A percentile compares a stretch with the other conserved stretches of the same genome.
Evolutionary conservation across 352 stramenopile genomes (phyloP).

Genomic region (Pythium graminicola): DNA sequence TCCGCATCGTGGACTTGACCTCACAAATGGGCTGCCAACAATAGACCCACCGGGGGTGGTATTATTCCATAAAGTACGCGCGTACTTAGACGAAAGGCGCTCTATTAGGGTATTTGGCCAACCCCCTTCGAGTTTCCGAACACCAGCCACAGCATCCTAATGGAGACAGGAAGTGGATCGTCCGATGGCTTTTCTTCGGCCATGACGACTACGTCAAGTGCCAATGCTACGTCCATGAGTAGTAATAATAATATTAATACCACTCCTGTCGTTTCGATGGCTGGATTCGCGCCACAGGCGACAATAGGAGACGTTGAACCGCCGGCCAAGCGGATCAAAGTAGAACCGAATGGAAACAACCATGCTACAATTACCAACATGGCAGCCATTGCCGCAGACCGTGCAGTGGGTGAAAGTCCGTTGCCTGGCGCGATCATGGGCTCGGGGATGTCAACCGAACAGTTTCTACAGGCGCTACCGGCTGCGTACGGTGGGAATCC

Average conservation of each 20-base stretch:
- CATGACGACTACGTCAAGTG: too few relatives aligned
- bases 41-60: neutral
- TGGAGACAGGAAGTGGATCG: neutral
- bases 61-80: neutral
- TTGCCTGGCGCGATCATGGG: neutral
- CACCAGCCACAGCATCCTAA: neutral
- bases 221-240: conserved; percentile 14
- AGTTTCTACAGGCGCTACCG: conserved; percentile 33
- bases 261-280: conserved; percentile 8
- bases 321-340: conserved; percentile 30
- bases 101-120: conserved; percentile 5
- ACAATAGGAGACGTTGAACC: neutral
- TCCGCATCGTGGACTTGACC: neutral
- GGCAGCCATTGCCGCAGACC: conserved; percentile 23
- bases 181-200: too few relatives aligned
- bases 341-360: conserved; percentile 12
- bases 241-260: conserved; percentile 22
- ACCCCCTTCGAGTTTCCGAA: neutral
- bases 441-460: conserved; percentile 24
- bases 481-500: conserved; percentile 16
- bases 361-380: conserved; percentile 15
- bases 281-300: neutral
- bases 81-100: conserved; percentile 1
- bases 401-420: conserved; percentile 4
- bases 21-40: too few relatives aligned